A percentile compares a stretch with the other conserved stretches of the same genome.
Evolutionary conservation across 2,329 filamentous ascomycete genomes (phyloP).

Genomic region (Verticillium dahliae): DNA sequence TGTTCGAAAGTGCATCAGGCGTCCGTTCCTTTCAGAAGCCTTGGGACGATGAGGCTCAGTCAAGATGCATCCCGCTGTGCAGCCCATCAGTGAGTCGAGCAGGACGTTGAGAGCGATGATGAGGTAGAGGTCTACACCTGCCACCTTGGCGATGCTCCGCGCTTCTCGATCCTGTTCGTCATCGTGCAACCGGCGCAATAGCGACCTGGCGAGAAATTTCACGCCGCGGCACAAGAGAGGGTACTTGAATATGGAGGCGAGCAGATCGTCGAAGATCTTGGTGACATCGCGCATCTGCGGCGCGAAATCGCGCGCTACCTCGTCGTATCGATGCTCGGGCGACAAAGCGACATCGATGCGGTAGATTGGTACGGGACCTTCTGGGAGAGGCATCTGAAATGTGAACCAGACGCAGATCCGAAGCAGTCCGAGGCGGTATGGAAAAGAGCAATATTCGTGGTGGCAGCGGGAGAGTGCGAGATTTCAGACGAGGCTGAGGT

Average conservation of each 20-base stretch:
- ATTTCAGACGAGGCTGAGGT: neutral
- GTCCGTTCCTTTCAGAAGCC: slow-evolving; percentile 1
- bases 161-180: slow-evolving; percentile 52
- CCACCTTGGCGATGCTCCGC: slow-evolving; percentile 41
- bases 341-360: slow-evolving; percentile 48
- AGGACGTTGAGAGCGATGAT: slow-evolving; percentile 53
- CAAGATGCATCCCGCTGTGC: slow-evolving; percentile 45
- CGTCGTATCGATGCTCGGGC: slow-evolving; percentile 42
- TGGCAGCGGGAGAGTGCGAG: neutral
- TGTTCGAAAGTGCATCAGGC: slow-evolving; percentile 45
- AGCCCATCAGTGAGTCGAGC: slow-evolving; percentile 55
- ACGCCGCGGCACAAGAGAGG: slow-evolving; percentile 17
- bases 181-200: slow-evolving; percentile 42
- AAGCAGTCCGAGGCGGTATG: neutral
- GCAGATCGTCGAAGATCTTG: slow-evolving; percentile 42
- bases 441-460: neutral
- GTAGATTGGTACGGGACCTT: slow-evolving; percentile 12
- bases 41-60: slow-evolving; percentile 10
- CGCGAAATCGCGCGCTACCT: slow-evolving; percentile 38
- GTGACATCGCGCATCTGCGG: slow-evolving; percentile 33
- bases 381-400: neutral
- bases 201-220: slow-evolving; percentile 30
- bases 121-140: slow-evolving; percentile 47
- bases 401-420: neutral
- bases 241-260: slow-evolving; percentile 20